Conservation (phyloP, 371 early-diverging fungal genomes). For the Nematocida ironsii region DNA sequence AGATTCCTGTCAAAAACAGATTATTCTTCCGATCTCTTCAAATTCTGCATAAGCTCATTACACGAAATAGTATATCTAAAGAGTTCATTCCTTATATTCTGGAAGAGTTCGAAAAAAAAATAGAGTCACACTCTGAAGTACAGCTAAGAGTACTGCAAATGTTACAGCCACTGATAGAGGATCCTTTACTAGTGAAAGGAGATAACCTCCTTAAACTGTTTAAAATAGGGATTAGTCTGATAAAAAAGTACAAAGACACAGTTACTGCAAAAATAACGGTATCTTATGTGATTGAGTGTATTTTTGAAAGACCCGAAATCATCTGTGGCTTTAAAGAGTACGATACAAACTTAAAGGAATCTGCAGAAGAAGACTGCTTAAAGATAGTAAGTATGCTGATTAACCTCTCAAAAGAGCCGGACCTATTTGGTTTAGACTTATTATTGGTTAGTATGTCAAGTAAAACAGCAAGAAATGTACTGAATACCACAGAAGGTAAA, state of each 20-base stretch:
- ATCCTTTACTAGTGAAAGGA: slow-evolving; percentile 36
- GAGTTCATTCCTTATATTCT: slow-evolving; percentile 39
- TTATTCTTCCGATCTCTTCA: slow-evolving; percentile 5
- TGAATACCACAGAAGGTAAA: background rate
- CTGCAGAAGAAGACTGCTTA: slow-evolving; percentile 28
- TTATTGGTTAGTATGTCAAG: slow-evolving; percentile 17
- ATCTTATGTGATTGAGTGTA: slow-evolving; percentile 10
- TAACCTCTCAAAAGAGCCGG: background rate
- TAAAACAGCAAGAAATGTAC: background rate
- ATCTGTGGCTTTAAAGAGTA: background rate
- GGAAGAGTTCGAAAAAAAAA: slow-evolving; percentile 39
- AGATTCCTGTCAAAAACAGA: slow-evolving; percentile 41
- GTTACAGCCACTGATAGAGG: slow-evolving; percentile 39
- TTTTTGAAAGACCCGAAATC: slow-evolving; percentile 29
- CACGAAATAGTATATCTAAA: background rate
- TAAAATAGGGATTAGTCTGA: slow-evolving; percentile 42
- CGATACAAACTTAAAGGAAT: background rate
- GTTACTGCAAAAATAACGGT: slow-evolving; percentile 35
- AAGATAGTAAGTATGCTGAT: slow-evolving; percentile 15
- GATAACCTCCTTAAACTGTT: slow-evolving; percentile 26
- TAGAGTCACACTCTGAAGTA: slow-evolving; percentile 17
- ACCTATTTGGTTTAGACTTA: slow-evolving; percentile 35
- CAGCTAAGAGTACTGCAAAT: slow-evolving; percentile 33
- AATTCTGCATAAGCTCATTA: slow-evolving; percentile 34
- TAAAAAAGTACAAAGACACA: slow-evolving; percentile 18